These are phyloP conservation scores for Cardamine occulta DNA, from an alignment of 345 rosid species.

Conservation along the genomic window DNA sequence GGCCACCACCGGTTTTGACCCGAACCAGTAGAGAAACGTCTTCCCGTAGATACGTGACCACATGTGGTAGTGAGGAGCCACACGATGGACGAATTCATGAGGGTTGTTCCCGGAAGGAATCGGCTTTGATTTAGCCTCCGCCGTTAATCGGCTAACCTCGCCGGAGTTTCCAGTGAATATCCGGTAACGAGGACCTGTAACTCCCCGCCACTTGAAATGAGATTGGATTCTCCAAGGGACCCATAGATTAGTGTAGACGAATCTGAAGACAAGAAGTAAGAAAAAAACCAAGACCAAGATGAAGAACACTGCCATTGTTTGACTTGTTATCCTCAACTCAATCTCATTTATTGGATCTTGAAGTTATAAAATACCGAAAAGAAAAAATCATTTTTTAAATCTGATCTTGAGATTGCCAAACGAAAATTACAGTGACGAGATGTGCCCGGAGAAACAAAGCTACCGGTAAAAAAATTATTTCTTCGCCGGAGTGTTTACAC, in stretches of 20 bases:
- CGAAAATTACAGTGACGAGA: too few species aligned
- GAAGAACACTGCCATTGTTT: constrained; percentile 17
- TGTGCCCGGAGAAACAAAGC: constrained; percentile 18
- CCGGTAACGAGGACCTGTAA: constrained; percentile 66
- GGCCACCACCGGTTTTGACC: constrained; percentile 66
- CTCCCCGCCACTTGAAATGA: constrained; percentile 58
- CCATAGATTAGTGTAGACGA: constrained; percentile 51
- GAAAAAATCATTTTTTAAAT: neutral
- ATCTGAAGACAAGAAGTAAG: constrained; percentile 43
- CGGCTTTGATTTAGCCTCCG: constrained; percentile 55
- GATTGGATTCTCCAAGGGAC: constrained; percentile 59
- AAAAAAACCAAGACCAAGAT: constrained; percentile 35
- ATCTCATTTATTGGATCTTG: constrained; percentile 21
- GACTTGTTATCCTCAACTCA: neutral
- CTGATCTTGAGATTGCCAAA: neutral
- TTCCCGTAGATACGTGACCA: constrained; percentile 67
- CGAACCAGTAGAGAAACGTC: constrained; percentile 82
- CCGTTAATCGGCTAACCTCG: constrained; percentile 52
- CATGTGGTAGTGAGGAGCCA: constrained; percentile 56
- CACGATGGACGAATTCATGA: constrained; percentile 53
- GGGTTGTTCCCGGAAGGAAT: constrained; percentile 40
- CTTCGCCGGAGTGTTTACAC: constrained; percentile 33
- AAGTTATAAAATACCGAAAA: neutral
- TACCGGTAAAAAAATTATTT: constrained; percentile 9
- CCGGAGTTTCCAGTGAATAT: constrained; percentile 62